Evolutionary conservation across 176 grass and related monocot genomes (phyloP).

Genomic region (Eremochloa ophiuroides): DNA sequence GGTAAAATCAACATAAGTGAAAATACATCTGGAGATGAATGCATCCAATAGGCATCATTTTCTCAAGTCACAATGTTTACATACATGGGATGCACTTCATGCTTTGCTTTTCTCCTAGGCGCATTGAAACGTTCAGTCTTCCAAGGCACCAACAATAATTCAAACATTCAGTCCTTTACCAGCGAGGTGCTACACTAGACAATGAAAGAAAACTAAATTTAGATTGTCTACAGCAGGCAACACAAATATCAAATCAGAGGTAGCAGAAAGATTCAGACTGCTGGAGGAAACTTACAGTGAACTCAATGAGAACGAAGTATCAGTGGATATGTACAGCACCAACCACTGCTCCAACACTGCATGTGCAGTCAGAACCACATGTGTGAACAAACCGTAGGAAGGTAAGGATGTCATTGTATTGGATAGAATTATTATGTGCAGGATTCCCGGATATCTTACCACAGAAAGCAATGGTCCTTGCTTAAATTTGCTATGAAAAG

Average conservation of each 20-base stretch:
- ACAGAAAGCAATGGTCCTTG: constrained; percentile 88
- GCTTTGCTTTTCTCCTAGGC: neutral
- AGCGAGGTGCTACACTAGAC: neutral
- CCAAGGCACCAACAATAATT: neutral
- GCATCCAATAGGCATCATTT: neutral
- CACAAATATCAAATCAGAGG: neutral
- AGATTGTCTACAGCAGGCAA: neutral
- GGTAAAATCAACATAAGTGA: neutral
- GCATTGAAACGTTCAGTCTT: neutral
- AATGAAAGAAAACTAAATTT: neutral
- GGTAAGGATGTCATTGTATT: neutral
- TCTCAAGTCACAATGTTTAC: neutral
- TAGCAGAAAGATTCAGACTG: neutral
- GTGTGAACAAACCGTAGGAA: constrained; percentile 8
- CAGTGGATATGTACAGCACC: constrained; percentile 95
- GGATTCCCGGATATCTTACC: constrained; percentile 44
- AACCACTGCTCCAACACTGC: constrained; percentile 92
- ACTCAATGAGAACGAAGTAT: constrained; percentile 61
- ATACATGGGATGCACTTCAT: neutral
- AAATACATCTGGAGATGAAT: neutral
- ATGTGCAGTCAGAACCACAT: constrained; percentile 10
- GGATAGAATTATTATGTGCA: neutral
- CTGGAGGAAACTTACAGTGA: constrained; percentile 20
- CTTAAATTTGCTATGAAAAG: constrained; percentile 95
- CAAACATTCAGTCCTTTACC: neutral